These are phyloP conservation scores for Saccharomycopsis schoenii DNA, from an alignment of 805 yeast species.

Conservation along the genomic window DNA sequence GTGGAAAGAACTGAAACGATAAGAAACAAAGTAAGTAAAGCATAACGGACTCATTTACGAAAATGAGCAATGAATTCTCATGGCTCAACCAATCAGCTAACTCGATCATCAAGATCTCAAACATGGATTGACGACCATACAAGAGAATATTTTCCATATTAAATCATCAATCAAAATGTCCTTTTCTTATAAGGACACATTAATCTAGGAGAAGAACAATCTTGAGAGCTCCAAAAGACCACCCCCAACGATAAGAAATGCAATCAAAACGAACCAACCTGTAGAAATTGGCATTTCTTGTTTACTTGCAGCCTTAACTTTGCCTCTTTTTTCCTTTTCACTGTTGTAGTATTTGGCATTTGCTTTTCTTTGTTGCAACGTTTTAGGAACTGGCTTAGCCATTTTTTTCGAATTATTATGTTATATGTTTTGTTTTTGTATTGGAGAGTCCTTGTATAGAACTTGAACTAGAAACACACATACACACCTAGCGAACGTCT, in stretches of 20 bases:
- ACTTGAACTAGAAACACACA: too few species aligned
- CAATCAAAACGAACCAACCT: conserved; percentile 31
- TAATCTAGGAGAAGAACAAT: conserved; percentile 24
- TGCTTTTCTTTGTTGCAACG: conserved; percentile 37
- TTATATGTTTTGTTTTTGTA: conserved; percentile 24
- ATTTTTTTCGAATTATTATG: neutral
- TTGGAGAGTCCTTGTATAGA: conserved; percentile 19
- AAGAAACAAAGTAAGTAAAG: neutral
- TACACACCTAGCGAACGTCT: too few species aligned
- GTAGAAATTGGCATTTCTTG: conserved; percentile 31
- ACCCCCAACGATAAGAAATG: conserved; percentile 39
- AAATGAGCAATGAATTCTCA: too few species aligned
- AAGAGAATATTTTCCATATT: neutral
- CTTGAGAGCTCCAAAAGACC: conserved; percentile 35
- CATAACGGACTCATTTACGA: neutral
- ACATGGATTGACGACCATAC: neutral
- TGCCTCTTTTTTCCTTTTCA: conserved; percentile 33
- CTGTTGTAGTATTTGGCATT: conserved; percentile 36
- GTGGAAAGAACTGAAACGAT: neutral
- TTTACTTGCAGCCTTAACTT: conserved; percentile 26
- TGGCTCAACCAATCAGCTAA: neutral
- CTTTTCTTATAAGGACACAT: neutral
- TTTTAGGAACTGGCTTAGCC: conserved; percentile 30
- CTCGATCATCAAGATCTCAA: neutral
- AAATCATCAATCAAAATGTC: neutral